A percentile compares a stretch with the other conserved stretches of the same genome.
phyloP scores from a whole-genome alignment of 2,329 filamentous ascomycete genomes.

The Neospermospora avenae region DNA sequence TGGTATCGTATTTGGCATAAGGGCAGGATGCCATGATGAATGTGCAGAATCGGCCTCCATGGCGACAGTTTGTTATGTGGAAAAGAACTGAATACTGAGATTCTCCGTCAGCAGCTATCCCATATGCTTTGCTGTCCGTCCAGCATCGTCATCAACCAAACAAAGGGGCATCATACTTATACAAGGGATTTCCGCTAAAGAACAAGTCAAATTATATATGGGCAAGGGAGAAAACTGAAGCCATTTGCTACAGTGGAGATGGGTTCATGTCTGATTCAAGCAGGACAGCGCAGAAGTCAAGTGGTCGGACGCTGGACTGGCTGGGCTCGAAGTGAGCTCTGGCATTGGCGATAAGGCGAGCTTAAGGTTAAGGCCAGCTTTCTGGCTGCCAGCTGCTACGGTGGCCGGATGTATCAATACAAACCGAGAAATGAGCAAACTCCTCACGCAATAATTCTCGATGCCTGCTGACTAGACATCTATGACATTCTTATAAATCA shows the following conservation, averaged over 20 bases:
- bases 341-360: constrained; percentile 6
- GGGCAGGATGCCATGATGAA: constrained; percentile 50
- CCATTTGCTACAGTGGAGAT: constrained; percentile 20
- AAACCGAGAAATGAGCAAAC: neutral
- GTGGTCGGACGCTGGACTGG: constrained; percentile 3
- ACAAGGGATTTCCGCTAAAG: constrained; percentile 28
- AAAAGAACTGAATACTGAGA: constrained; percentile 31
- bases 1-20: constrained; percentile 45
- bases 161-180: constrained; percentile 25
- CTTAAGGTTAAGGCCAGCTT: constrained; percentile 18
- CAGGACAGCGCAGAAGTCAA: neutral
- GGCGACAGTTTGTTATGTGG: constrained; percentile 17
- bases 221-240: constrained; percentile 11
- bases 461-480: too few species aligned
- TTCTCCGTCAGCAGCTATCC: constrained; percentile 20
- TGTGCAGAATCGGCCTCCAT: constrained; percentile 45
- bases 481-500: too few species aligned
- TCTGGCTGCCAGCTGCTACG: neutral
- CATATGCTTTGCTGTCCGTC: neutral
- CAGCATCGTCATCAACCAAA: constrained; percentile 6
- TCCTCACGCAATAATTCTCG: too few species aligned
- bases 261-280: constrained; percentile 6
- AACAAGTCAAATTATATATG: constrained; percentile 26
- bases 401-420: neutral
- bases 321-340: too few species aligned